These are phyloP conservation scores for Diaporthe citriasiana DNA, from an alignment of 2,329 filamentous ascomycete species.

Conservation along the genomic window DNA sequence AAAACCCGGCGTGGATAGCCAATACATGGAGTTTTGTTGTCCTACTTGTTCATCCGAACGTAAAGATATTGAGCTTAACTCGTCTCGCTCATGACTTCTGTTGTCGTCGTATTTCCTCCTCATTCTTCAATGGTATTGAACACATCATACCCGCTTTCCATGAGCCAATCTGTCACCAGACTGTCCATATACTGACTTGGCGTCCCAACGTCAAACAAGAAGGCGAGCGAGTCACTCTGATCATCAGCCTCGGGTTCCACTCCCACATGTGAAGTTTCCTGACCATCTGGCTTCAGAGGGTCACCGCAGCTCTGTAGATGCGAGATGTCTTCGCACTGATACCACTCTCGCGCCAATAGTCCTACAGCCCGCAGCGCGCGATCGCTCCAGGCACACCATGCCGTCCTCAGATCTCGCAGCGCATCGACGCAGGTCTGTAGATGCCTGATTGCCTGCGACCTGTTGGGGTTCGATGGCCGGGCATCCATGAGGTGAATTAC, in stretches of 20 bases:
- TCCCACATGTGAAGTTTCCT: background rate
- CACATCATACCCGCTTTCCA: slow-evolving; percentile 8
- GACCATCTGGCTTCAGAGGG: background rate
- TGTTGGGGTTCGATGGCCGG: slow-evolving; percentile 39
- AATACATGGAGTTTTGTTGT: too few relatives aligned
- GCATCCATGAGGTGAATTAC: slow-evolving; percentile 45
- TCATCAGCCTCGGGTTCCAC: background rate
- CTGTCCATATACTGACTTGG: background rate
- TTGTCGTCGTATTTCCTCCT: rapidly evolving
- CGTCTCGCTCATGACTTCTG: background rate
- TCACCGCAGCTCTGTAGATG: background rate
- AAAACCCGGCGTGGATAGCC: too few relatives aligned
- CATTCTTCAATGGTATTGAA: background rate
- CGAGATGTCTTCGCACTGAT: slow-evolving; percentile 5
- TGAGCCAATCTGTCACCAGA: background rate
- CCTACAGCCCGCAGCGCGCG: slow-evolving; percentile 40
- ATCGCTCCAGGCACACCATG: slow-evolving; percentile 44
- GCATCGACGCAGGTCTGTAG: slow-evolving; percentile 42
- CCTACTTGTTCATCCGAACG: background rate
- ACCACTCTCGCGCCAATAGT: slow-evolving; percentile 44
- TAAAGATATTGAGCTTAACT: too few relatives aligned
- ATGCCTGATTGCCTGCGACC: slow-evolving; percentile 38
- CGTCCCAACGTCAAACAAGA: background rate
- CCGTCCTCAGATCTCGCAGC: slow-evolving; percentile 39
- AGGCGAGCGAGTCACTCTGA: background rate